These are phyloP conservation scores for Paramicrosporidium saccamoebae DNA, from an alignment of 371 early-diverging fungal species.

Conservation along the genomic window DNA sequence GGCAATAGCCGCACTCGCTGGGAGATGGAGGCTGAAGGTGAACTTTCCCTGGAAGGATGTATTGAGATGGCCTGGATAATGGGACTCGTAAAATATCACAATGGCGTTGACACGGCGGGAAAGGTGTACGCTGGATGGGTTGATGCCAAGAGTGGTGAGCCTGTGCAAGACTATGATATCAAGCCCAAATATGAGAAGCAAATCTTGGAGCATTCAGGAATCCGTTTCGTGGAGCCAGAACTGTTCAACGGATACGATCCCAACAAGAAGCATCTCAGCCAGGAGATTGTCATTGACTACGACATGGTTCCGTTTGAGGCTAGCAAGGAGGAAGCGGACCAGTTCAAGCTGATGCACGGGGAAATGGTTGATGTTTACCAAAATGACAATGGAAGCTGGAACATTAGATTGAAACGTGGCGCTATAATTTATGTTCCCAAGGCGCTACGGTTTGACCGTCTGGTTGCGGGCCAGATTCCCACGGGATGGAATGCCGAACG, in stretches of 20 bases:
- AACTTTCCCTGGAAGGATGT: conserved; percentile 76
- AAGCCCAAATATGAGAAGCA: conserved; percentile 70
- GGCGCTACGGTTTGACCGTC: conserved; percentile 66
- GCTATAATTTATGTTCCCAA: conserved; percentile 66
- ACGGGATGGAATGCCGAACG: conserved; percentile 75
- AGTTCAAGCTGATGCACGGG: conserved; percentile 55
- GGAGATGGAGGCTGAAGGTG: conserved; percentile 81
- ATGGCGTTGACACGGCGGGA: conserved; percentile 48
- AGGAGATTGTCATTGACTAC: conserved; percentile 64
- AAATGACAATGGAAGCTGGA: conserved; percentile 25
- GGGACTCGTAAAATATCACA: conserved; percentile 67
- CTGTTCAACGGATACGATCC: conserved; percentile 74
- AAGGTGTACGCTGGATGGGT: conserved; percentile 69
- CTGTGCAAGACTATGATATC: conserved; percentile 61
- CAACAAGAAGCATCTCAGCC: conserved; percentile 44
- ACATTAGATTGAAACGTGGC: conserved; percentile 48
- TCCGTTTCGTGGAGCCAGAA: conserved; percentile 69
- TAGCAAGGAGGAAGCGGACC: conserved; percentile 61
- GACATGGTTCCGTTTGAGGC: conserved; percentile 69
- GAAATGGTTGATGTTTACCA: conserved; percentile 49
- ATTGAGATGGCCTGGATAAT: conserved; percentile 92
- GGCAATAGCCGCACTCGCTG: conserved; percentile 78
- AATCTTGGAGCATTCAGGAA: conserved; percentile 70
- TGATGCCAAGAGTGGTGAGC: conserved; percentile 54
- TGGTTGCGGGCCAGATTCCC: conserved; percentile 79